Conservation (phyloP, 2,329 filamentous ascomycete genomes). For the Cadophora sp. region DNA sequence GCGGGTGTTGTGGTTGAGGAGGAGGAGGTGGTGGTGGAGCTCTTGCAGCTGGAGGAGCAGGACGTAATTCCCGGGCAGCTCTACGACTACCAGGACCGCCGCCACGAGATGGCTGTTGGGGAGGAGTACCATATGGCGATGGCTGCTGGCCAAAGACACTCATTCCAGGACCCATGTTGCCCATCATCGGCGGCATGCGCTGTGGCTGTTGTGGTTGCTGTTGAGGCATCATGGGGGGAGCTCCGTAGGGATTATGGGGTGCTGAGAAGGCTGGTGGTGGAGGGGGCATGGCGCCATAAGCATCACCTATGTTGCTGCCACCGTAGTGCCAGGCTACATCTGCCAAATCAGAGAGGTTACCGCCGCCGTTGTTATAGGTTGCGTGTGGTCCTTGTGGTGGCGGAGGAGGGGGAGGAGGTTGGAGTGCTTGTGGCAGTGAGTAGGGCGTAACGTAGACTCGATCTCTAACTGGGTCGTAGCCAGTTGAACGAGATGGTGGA, state of each 20-base stretch:
- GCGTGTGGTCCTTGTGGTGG: conserved; percentile 9
- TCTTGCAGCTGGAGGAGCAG: conserved; percentile 19
- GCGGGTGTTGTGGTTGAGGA: conserved; percentile 1
- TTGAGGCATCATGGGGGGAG: conserved; percentile 3
- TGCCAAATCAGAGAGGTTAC: conserved; percentile 16
- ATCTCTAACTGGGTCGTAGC: conserved; percentile 37
- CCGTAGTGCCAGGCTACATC: conserved; percentile 2
- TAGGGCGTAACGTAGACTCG: conserved; percentile 24
- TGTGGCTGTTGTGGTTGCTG: background rate
- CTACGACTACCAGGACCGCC: background rate
- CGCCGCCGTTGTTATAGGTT: conserved; percentile 17
- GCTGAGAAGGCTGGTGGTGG: background rate
- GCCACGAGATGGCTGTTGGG: conserved; percentile 19
- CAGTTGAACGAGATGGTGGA: conserved; percentile 26
- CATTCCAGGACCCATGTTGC: conserved; percentile 3
- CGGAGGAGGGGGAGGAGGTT: conserved; percentile 21
- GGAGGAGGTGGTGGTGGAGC: background rate
- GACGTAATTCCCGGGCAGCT: conserved; percentile 17
- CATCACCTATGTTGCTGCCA: conserved; percentile 7
- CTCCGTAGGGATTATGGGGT: conserved; percentile 24
- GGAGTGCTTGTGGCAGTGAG: conserved; percentile 25
- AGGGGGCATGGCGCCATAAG: background rate
- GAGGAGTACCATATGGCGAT: conserved; percentile 22
- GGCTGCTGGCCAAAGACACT: conserved; percentile 16
- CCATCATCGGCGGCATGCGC: conserved; percentile 1